Evolutionary conservation across 2,329 filamentous ascomycete genomes (phyloP), one percentile per base, ranked within the genome.

Genomic region (Aurifilum marmelostoma): DNA sequence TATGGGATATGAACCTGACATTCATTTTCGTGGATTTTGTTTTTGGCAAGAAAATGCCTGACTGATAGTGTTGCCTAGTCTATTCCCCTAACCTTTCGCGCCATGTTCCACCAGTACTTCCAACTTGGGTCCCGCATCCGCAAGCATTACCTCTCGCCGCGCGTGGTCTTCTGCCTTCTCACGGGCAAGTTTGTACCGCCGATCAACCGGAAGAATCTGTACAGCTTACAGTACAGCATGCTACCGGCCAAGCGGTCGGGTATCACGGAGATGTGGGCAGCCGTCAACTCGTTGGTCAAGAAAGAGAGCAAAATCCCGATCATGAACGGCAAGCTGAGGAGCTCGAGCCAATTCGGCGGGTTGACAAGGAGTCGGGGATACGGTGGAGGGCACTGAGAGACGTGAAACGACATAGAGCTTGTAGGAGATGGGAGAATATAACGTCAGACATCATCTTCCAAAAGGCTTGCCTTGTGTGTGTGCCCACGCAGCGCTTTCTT

Each of bases 141-240:
- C 68, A 97, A 97, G 78, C 96, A 99, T 81, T 99, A 99, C 78
- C 85, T 98, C 58, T 95, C 94, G 0, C 93, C 93, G 0, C 88
- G 90, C 18, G 97, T 99, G 27, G 87, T 98, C 62, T 85, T 97
- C 52, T 96, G 93, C 75, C 89, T 99, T 1, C 84, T 94, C 32
- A 97, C 93, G 0, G 96, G 96, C 69, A 92, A 92, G 71, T 97
- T 97, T 73, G 94, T 98, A 1, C 96, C 95, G 16, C 95, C 97
- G 0, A 97, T 99, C 63, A 94, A 97, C 77, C 88, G 97, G 65
- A 95, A 94, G 77, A 97, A 96, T 76, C 84, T 99, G 64, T 99
- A 99, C 80, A 97, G 93, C 74, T 84, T 99, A 75, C 96, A 99
- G 81, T 99, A 99, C 80, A 97, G 93, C 81, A 98, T 98, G 93